These are phyloP conservation scores for Endocarpon pusillum DNA, from an alignment of 495 filamentous ascomycete species.

Conservation along the genomic window DNA sequence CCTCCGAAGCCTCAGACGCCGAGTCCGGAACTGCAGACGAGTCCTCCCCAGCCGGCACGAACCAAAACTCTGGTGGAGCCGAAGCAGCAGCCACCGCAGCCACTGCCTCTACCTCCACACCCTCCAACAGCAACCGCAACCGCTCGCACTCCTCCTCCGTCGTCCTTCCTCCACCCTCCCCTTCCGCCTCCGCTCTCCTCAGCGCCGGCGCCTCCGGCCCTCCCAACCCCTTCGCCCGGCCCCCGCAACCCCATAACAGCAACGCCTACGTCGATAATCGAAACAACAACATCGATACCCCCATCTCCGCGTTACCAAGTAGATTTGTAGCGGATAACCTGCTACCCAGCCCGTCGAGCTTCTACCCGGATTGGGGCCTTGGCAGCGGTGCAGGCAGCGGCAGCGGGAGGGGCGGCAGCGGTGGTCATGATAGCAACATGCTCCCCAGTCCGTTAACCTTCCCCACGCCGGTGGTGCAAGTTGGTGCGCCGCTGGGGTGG, in stretches of 20 bases:
- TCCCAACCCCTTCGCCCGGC: slow-evolving; percentile 88
- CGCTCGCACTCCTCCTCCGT: no score
- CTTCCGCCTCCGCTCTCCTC: slow-evolving; percentile 59
- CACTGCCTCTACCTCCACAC: slow-evolving; percentile 36
- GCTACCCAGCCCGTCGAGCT: slow-evolving; percentile 72
- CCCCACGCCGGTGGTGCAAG: slow-evolving; percentile 64
- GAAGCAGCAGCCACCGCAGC: slow-evolving; percentile 33
- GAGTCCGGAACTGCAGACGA: slow-evolving; percentile 56
- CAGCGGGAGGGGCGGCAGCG: no score
- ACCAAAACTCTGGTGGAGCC: slow-evolving; percentile 48
- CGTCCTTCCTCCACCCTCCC: slow-evolving; percentile 79
- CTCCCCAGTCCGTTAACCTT: slow-evolving; percentile 84
- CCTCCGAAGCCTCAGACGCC: slow-evolving; percentile 71
- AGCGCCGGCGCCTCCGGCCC: slow-evolving; percentile 87
- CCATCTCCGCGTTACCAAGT: slow-evolving; percentile 90
- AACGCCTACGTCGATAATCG: slow-evolving; percentile 24
- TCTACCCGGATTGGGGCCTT: slow-evolving; percentile 84
- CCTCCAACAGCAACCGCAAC: no score
- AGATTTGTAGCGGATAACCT: slow-evolving; percentile 74
- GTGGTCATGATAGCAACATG: slow-evolving; percentile 54
- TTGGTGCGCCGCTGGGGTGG: slow-evolving; percentile 49
- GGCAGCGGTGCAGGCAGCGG: slow-evolving; percentile 38
- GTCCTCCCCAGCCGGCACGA: slow-evolving; percentile 63
- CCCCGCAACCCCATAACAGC: slow-evolving; percentile 39
- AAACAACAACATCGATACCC: slow-evolving; percentile 76